Evolutionary conservation across 352 stramenopile species (phyloP).

Genomic region (Globisporangium rhizosaccharum): DNA sequence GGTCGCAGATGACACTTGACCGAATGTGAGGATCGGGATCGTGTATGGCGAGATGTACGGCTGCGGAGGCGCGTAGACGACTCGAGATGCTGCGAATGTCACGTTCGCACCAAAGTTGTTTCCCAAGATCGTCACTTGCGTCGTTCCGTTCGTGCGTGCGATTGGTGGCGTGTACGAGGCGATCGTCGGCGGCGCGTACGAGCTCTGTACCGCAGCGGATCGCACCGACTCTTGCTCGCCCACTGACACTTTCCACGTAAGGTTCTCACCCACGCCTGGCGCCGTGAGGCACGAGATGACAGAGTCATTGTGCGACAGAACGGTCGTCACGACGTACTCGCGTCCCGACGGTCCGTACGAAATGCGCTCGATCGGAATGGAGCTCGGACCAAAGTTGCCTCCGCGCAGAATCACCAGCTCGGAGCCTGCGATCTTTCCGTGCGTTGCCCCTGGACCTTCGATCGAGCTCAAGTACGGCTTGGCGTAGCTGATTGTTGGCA

Average conservation of each 20-base stretch:
- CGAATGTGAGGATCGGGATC: slow-evolving; percentile 37
- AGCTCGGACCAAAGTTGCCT: slow-evolving; percentile 53
- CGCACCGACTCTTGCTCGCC: slow-evolving; percentile 43
- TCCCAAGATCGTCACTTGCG: slow-evolving; percentile 38
- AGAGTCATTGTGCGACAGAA: slow-evolving; percentile 51
- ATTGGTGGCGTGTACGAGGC: slow-evolving; percentile 12
- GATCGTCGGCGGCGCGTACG: slow-evolving; percentile 42
- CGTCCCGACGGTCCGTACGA: slow-evolving; percentile 51
- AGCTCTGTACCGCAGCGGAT: slow-evolving; percentile 27
- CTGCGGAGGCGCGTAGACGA: slow-evolving; percentile 44
- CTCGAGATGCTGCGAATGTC: slow-evolving; percentile 28
- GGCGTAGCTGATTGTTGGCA: slow-evolving; percentile 55
- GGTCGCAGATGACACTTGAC: slow-evolving; percentile 14
- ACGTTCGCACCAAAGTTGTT: slow-evolving; percentile 42
- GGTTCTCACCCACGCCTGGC: slow-evolving; percentile 38
- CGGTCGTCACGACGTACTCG: slow-evolving; percentile 37
- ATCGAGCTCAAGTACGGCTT: slow-evolving; percentile 40
- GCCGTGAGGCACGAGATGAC: slow-evolving; percentile 43
- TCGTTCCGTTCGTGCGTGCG: slow-evolving; percentile 43
- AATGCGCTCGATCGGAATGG: slow-evolving; percentile 36
- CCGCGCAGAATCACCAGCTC: slow-evolving; percentile 37
- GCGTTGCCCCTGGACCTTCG: slow-evolving; percentile 22
- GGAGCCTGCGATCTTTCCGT: slow-evolving; percentile 29
- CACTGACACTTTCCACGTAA: slow-evolving; percentile 52
- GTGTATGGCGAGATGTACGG: slow-evolving; percentile 21